Evolutionary conservation across 352 stramenopile genomes (phyloP).

Genomic region (Hyaloperonospora arabidopsidis): DNA sequence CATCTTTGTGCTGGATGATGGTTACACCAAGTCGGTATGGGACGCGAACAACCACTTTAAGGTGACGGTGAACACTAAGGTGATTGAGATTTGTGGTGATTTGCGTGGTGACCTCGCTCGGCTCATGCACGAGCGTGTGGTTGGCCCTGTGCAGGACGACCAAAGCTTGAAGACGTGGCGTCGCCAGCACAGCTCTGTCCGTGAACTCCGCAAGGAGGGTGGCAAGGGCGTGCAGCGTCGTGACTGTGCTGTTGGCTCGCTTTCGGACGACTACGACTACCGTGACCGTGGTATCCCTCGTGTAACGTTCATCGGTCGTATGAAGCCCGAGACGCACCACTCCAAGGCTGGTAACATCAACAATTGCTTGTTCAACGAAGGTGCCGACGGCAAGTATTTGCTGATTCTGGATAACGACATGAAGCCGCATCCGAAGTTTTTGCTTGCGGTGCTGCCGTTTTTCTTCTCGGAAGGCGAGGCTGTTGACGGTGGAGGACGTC

Average conservation of each 20-base stretch:
- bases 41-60: conserved; percentile 88
- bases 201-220: conserved; percentile 74
- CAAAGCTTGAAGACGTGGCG: conserved; percentile 74
- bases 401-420: conserved; percentile 91
- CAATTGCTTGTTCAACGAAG: conserved; percentile 87
- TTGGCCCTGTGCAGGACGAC: conserved; percentile 71
- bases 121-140: conserved; percentile 83
- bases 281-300: conserved; percentile 79
- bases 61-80: conserved; percentile 85
- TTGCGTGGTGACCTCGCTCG: conserved; percentile 72
- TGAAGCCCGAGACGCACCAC: conserved; percentile 86
- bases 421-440: conserved; percentile 85
- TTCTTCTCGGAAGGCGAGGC: conserved; percentile 86
- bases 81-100: conserved; percentile 82
- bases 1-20: conserved; percentile 85
- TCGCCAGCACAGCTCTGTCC: conserved; percentile 79
- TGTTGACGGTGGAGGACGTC: conserved; percentile 69
- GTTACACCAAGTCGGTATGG: conserved; percentile 86
- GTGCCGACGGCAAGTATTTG: conserved; percentile 81
- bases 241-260: conserved; percentile 79
- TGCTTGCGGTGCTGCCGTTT: conserved; percentile 79
- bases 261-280: conserved; percentile 88
- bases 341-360: conserved; percentile 91
- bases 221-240: conserved; percentile 74
- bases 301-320: conserved; percentile 82